These are phyloP conservation scores for Rubia tinctorum DNA, from an alignment of 305 asterid genomes.

Conservation along the genomic window DNA sequence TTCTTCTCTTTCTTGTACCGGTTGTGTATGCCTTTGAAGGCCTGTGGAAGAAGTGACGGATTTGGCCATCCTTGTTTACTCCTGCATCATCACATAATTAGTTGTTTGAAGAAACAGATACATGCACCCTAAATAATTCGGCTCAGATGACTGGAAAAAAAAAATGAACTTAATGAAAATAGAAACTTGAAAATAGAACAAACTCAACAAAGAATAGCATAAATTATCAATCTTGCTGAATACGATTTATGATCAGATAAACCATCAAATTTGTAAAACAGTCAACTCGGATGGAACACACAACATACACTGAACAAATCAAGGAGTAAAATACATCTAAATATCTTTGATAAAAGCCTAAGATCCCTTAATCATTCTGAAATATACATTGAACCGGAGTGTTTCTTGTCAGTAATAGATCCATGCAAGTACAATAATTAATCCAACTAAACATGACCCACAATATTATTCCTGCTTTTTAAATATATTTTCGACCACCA, in stretches of 20 bases:
- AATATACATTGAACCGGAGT: not conserved
- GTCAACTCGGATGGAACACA: not conserved
- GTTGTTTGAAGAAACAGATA: not conserved
- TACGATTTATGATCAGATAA: not conserved
- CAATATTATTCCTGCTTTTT: too few relatives aligned
- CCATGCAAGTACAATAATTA: not conserved
- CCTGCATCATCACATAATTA: conserved; percentile 17
- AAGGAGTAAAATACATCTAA: not conserved
- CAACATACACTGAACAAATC: not conserved
- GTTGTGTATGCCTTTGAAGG: conserved; percentile 48
- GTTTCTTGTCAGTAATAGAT: not conserved
- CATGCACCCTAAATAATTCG: not conserved
- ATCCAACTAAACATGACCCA: not conserved
- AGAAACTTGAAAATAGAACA: not conserved
- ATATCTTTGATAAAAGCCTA: not conserved
- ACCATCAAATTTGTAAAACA: too few relatives aligned
- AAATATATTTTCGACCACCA: too few relatives aligned
- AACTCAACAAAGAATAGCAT: not conserved
- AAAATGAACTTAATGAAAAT: too few relatives aligned
- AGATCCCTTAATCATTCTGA: not conserved
- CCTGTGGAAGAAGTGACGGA: conserved; percentile 42
- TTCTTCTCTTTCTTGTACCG: conserved; percentile 43
- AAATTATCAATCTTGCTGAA: not conserved
- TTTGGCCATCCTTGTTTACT: conserved; percentile 40
- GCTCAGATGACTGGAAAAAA: too few relatives aligned